Percentiles rank a stretch among this genome's conserved stretches.
Evolutionary conservation across 495 filamentous ascomycete genomes (phyloP).

Genomic region (Gamarada debralockiae): DNA sequence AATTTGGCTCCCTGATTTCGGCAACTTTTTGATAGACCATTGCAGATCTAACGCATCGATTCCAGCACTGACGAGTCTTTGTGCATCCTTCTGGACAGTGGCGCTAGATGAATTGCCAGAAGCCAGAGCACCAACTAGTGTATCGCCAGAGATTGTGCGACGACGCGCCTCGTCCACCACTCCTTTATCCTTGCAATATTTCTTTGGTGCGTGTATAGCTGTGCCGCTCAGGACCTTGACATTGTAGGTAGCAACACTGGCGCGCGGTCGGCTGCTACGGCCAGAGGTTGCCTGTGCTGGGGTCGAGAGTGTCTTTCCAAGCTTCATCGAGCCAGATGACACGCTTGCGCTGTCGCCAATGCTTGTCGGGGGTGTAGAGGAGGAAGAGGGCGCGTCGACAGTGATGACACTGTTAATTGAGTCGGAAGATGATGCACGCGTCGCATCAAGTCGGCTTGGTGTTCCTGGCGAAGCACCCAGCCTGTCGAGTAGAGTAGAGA

Average conservation of each 20-base stretch:
- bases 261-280: conserved; percentile 42
- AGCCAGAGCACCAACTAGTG: conserved; percentile 8
- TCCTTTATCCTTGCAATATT: conserved; percentile 17
- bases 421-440: conserved; percentile 20
- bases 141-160: conserved; percentile 40
- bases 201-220: conserved; percentile 33
- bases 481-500: conserved; percentile 19
- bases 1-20: conserved; percentile 17
- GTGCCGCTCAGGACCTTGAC: conserved; percentile 47
- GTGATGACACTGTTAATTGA: conserved; percentile 21
- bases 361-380: conserved; percentile 35
- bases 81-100: conserved; percentile 7
- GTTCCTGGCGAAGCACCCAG: conserved; percentile 6
- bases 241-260: conserved; percentile 50
- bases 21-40: conserved; percentile 17
- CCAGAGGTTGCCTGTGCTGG: conserved; percentile 5
- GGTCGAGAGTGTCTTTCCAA: conserved; percentile 7
- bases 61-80: conserved; percentile 14
- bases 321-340: conserved; percentile 20
- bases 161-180: conserved; percentile 24
- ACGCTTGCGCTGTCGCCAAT: conserved; percentile 31
- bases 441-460: conserved; percentile 2
- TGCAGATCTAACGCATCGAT: conserved; percentile 20
- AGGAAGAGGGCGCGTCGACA: conserved; percentile 24
- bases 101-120: conserved; percentile 9